Evolutionary conservation across 1,284 basidiomycete species (phyloP).

Genomic region (Hemileia vastatrix): DNA sequence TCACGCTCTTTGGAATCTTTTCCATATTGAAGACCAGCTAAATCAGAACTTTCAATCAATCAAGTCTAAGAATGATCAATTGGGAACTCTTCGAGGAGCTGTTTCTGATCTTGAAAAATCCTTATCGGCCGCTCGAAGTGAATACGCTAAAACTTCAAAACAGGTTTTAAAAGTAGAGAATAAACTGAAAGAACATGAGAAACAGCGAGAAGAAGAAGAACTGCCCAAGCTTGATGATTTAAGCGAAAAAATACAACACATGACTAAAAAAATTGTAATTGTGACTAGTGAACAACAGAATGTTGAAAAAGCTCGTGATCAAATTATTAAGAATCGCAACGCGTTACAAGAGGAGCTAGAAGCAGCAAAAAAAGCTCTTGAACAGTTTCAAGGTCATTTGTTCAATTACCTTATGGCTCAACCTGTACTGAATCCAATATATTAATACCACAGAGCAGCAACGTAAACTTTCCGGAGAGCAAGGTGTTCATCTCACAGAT

Average conservation of each 20-base stretch:
- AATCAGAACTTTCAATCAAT: conserved; percentile 62
- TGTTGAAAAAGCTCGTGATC: conserved; percentile 3
- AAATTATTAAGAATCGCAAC: conserved; percentile 11
- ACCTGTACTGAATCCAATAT: conserved; percentile 26
- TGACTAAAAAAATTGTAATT: conserved; percentile 5
- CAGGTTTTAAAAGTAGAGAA: conserved; percentile 65
- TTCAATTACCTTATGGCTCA: neutral
- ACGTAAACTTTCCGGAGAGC: conserved; percentile 56
- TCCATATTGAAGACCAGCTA: conserved; percentile 74
- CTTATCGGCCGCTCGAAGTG: conserved; percentile 63
- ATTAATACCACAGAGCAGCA: conserved; percentile 57
- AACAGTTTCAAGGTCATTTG: conserved; percentile 52
- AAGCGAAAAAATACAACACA: conserved; percentile 17
- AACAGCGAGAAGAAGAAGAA: conserved; percentile 71
- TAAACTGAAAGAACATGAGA: conserved; percentile 68
- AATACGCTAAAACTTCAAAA: conserved; percentile 67
- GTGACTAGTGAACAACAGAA: no score
- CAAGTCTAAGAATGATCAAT: conserved; percentile 59
- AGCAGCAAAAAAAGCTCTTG: conserved; percentile 59
- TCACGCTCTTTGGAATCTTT: conserved; percentile 78
- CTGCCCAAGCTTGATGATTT: conserved; percentile 15
- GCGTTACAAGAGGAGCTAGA: conserved; percentile 47
- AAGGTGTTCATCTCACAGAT: conserved; percentile 68
- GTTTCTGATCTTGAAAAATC: conserved; percentile 55
- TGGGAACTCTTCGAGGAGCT: conserved; percentile 56